Evolutionary conservation across 306 rosid species (phyloP), one percentile per base, ranked within the genome.

Genomic region (Leucaena leucocephala): DNA sequence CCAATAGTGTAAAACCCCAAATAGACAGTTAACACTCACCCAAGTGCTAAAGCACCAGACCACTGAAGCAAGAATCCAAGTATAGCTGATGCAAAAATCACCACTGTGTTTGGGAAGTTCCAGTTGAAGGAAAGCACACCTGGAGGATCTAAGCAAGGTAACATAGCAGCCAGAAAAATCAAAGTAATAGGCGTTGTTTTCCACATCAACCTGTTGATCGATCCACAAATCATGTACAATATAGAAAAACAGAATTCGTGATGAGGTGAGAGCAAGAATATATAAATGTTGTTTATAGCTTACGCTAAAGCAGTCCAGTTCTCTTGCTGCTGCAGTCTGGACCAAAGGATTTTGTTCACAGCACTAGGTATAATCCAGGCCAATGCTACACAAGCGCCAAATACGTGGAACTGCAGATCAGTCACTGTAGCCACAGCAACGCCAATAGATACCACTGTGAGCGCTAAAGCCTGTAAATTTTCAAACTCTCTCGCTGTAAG

Each of bases 21-120:
- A 58, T 15, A 58, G 80, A 42, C n/a, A 49, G 78, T 75, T n/a
- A 63, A 67, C 35, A 79, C 97, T 58, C 85, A 93, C 98, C 98
- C 98, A 39, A 91, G 89, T 2, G 97, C 98, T 61, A 93, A 82
- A 42, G 98, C 98, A 39, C 95, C 98, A 33, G 95, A 93, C 97
- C 97, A 93, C 84, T 93, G 97, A 83, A 93, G 98, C 85, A 91
- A 87, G 89, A 93, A 93, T 22, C 97, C 98, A 36, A 93, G 93
- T 67, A 93, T 62, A 39, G 97, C 95, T 15, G 98, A 93, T 52
- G 81, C 48, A 49, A 91, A 80, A 81, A 93, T 93, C 35, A 86
- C 88, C 27, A 54, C 59, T 15, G 92, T 91, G 87, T 83, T 93
- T 22, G 52, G 49, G 43, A 87, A 69, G 88, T 86, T 88, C 98